phyloP scores from a whole-genome alignment of 1,284 basidiomycete species.

The Boletus albobrunnescens region DNA sequence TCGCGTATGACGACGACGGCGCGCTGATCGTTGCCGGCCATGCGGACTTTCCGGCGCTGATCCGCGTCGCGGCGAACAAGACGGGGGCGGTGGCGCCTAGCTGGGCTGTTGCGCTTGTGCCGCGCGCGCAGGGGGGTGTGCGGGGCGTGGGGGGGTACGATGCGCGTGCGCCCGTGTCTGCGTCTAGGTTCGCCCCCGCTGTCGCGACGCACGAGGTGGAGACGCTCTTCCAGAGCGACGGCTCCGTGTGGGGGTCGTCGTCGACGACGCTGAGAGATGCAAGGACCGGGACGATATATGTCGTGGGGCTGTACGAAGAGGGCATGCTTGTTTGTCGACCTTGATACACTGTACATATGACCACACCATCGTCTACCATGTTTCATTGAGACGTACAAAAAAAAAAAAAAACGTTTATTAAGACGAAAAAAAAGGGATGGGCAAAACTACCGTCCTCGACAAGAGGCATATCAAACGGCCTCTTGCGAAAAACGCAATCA shows the following conservation, averaged over 20 bases:
- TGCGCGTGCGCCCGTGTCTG: constrained; percentile 42
- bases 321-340: constrained; percentile 50
- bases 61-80: constrained; percentile 42
- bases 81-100: constrained; percentile 42
- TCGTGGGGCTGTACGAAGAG: constrained; percentile 54
- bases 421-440: neutral
- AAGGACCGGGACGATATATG: constrained; percentile 43
- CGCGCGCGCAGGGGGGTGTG: too few species aligned
- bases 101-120: constrained; percentile 43
- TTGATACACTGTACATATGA: neutral
- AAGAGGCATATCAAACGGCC: neutral
- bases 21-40: constrained; percentile 60
- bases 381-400: constrained; percentile 14
- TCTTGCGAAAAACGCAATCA: neutral
- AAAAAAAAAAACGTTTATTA: constrained; percentile 9
- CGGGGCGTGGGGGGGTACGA: constrained; percentile 35
- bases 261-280: constrained; percentile 50
- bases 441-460: neutral
- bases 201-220: constrained; percentile 40
- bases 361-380: constrained; percentile 1
- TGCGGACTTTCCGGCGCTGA: constrained; percentile 53
- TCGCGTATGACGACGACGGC: constrained; percentile 47
- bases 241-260: constrained; percentile 48
- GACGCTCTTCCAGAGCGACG: constrained; percentile 65
- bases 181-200: constrained; percentile 38